Base-by-base conservation (phyloP, 306 rosid species). In the Delonix regia region DNA sequence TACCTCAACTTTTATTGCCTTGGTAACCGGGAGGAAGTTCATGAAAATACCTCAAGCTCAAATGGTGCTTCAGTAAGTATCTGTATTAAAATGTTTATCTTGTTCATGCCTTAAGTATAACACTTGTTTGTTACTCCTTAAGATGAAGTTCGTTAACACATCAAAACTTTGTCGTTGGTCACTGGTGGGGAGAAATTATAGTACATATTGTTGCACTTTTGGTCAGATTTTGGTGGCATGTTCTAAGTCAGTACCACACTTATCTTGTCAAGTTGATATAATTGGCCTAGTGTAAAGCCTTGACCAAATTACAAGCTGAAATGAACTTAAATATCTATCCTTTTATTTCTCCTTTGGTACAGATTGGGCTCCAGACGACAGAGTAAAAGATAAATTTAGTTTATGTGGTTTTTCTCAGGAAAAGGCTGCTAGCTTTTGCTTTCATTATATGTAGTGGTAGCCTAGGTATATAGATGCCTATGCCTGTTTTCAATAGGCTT, bases 1-100 rank as follows among this genome's bases (percentile, higher is more conserved):
- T 96, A 86, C 84, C 97, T 96, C 73, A 96, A 93, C 76, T 96
- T 96, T 81, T 93, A 88, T 84, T 93, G 99, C 88, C 99, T 96
- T 73, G 99, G 99, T 55, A 93, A 96, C 24, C 93, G 96, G 59
- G 99, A 96, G 86, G 55, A 70, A 11, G 0, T 45, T 66, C 21
- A 70, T 6, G 92, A 84, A 78, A 82, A 90, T 74, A 42, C 27
- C 22, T 51, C 64, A 5, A 53, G 8, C 73, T 49, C 83, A 55
- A 88, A 85, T 77, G 88, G 80, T 72, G 73, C 78, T 66, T 60
- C 56, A 92, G 99, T 95, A 88, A 85, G 71, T 38, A 39, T 18
- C 63, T 76, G 59, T 79, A 66, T 34, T 5, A 22, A 65, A 42
- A 6, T 28, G 21, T 69, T 77, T 57, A 42, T 59, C 69, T 21